Evolutionary conservation across 225 moss, liverwort and hornwort genomes (phyloP).

Genomic region (Takakia lepidozioides): DNA sequence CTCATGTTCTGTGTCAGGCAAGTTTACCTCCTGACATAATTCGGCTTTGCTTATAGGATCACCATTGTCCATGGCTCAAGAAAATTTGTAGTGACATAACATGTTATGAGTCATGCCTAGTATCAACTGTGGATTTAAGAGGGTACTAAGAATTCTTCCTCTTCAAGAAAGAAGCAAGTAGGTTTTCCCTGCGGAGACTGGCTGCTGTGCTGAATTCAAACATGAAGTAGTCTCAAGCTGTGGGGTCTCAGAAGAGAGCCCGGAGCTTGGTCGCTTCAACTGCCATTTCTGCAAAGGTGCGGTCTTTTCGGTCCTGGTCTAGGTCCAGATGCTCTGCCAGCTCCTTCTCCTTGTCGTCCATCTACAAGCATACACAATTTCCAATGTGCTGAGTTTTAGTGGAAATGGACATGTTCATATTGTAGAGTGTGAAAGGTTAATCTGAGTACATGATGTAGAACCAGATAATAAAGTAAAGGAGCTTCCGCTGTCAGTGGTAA

Average conservation of each 20-base stretch:
- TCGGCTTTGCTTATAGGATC: no score
- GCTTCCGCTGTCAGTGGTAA: neutral
- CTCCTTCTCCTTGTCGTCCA: conserved; percentile 79
- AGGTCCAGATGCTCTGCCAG: conserved; percentile 62
- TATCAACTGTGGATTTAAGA: no score
- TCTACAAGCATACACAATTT: conserved; percentile 23
- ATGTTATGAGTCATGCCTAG: no score
- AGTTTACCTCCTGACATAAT: no score
- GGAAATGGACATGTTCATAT: neutral
- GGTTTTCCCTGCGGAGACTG: no score
- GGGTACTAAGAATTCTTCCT: no score
- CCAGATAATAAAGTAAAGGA: conserved; percentile 3
- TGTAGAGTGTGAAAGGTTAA: neutral
- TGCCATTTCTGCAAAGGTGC: conserved; percentile 66
- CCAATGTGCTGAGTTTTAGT: neutral
- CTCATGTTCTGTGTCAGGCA: no score
- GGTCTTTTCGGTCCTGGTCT: conserved; percentile 79
- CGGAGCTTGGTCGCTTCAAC: conserved; percentile 77
- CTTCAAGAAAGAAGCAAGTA: no score
- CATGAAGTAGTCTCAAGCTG: no score
- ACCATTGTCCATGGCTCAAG: no score
- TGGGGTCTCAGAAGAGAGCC: conserved; percentile 75
- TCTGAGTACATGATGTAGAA: neutral
- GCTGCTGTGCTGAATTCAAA: no score
- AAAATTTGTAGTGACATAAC: no score